Evolutionary conservation across 169 alveolate species (phyloP).

Genomic region (Plasmodium gonderi): DNA sequence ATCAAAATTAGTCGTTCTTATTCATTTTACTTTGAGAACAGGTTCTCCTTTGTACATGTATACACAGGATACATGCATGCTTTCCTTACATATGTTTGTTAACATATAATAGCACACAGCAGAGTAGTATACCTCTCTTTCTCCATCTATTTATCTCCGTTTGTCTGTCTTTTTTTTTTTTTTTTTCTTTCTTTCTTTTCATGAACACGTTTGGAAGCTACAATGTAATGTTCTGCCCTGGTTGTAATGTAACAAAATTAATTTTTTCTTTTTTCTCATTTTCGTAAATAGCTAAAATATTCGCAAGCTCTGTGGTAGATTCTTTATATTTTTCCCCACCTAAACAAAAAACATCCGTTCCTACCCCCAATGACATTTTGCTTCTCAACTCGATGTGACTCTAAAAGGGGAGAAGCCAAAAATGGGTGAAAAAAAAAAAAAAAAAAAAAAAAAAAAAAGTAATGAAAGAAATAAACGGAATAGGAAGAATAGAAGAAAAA

Average conservation of each 20-base stretch:
- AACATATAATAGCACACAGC: too few species aligned
- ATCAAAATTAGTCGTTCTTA: background rate
- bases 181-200: background rate
- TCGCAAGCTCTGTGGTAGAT: slow-evolving; percentile 44
- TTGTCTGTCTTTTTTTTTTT: background rate
- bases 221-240: slow-evolving; percentile 45
- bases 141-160: background rate
- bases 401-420: background rate
- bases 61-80: too few species aligned
- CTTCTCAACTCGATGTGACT: slow-evolving; percentile 62
- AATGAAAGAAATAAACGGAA: background rate
- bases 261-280: slow-evolving; percentile 50
- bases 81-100: too few species aligned
- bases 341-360: slow-evolving; percentile 71
- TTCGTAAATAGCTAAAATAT: slow-evolving; percentile 24
- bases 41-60: too few species aligned
- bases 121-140: too few species aligned
- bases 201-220: background rate
- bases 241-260: slow-evolving; percentile 61
- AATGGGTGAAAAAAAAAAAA: background rate
- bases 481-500: background rate
- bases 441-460: background rate
- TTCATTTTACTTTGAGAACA: background rate
- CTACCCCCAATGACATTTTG: slow-evolving; percentile 52
- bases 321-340: slow-evolving; percentile 74